A percentile compares a stretch with the other conserved stretches of the same genome.
phyloP scores from a whole-genome alignment of 176 grass and related monocot species.

The Bonia amplexicaulis region DNA sequence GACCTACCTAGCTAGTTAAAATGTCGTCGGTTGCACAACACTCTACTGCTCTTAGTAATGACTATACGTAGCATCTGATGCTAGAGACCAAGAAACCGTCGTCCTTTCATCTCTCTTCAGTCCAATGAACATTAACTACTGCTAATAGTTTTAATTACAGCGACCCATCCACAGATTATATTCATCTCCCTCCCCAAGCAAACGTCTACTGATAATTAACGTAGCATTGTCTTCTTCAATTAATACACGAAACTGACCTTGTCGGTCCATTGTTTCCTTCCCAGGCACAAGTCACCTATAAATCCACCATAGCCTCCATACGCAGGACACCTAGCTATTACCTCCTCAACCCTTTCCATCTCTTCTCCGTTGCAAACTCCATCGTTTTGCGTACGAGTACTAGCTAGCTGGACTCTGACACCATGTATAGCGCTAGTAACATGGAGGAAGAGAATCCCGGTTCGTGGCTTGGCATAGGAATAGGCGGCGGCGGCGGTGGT shows the following conservation, averaged over 20 bases:
- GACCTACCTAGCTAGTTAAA: background rate
- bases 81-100: constrained; percentile 25
- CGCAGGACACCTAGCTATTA: constrained; percentile 1
- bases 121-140: constrained; percentile 9
- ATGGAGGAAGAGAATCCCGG: constrained; percentile 48
- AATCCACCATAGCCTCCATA: background rate
- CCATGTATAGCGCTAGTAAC: background rate
- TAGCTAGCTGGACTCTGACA: background rate
- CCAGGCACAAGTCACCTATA: constrained; percentile 19
- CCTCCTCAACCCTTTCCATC: background rate
- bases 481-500: constrained; percentile 13
- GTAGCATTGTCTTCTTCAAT: constrained; percentile 27
- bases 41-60: background rate
- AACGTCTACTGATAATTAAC: constrained; percentile 30
- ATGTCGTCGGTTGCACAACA: constrained; percentile 28
- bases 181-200: background rate
- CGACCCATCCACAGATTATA: background rate
- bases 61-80: constrained; percentile 16
- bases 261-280: background rate
- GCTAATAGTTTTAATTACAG: background rate
- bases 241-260: constrained; percentile 47
- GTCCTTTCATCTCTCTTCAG: background rate
- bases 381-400: background rate
- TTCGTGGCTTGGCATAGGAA: constrained; percentile 52
- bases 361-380: background rate